phyloP scores from a whole-genome alignment of 441 rosid genomes.

The Codiaeum variegatum region DNA sequence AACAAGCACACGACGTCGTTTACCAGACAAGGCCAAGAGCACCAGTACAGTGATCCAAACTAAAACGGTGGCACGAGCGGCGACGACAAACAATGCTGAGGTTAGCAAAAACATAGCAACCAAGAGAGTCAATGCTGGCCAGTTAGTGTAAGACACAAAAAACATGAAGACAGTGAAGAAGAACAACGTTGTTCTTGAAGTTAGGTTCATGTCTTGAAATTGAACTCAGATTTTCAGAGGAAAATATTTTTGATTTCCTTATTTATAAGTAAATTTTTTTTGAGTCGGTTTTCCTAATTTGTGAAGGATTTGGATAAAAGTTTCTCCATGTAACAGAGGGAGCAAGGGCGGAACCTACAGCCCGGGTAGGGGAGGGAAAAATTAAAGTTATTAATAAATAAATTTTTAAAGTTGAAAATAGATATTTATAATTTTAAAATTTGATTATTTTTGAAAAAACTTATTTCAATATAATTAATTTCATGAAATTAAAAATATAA shows the following conservation, averaged over 20 bases:
- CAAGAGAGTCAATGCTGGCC: conserved; percentile 12
- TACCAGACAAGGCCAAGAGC: conserved; percentile 42
- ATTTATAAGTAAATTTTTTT: background rate
- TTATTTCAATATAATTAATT: no score
- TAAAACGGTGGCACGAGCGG: conserved; percentile 45
- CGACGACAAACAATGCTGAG: conserved; percentile 28
- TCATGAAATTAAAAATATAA: no score
- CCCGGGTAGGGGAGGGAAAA: no score
- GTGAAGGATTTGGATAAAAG: no score
- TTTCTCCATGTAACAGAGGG: no score
- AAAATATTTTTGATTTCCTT: background rate
- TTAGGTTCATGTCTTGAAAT: background rate
- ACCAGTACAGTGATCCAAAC: conserved; percentile 49
- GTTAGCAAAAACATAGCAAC: conserved; percentile 24
- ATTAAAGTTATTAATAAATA: no score
- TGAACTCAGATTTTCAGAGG: background rate
- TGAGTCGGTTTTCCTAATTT: background rate
- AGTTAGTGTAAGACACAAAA: background rate
- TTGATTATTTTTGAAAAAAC: no score
- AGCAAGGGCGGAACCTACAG: no score
- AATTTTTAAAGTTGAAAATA: no score
- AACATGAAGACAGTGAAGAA: background rate
- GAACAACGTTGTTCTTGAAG: conserved; percentile 7
- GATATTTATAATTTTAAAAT: no score
- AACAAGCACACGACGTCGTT: conserved; percentile 41